Evolutionary conservation across 2,329 filamentous ascomycete genomes (phyloP), one percentile per base, ranked within the genome.

Genomic region (Corinectria fuckeliana): DNA sequence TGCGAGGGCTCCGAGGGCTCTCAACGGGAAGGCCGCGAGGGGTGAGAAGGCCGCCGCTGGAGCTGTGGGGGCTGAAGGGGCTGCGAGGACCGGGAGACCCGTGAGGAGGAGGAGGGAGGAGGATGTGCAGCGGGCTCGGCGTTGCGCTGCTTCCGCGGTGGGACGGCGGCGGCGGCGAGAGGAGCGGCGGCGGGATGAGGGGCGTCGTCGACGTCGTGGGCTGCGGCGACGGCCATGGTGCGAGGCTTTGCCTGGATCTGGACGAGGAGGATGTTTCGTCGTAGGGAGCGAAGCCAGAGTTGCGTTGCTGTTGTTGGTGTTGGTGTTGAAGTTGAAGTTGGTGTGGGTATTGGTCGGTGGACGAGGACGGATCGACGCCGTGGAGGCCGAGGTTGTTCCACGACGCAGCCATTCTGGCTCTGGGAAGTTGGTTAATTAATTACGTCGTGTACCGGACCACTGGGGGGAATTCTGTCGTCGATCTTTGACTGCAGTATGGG

Each of bases 111-210:
- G n/a, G n/a, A n/a, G n/a, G 60, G 53, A 16, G 60, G 25, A 18
- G 55, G 16, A 63, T 61, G 11, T 58, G 39, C 6, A 59, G 51
- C 28, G 56, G 57, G 1, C 64, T 64, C 25, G 66, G 59, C 5
- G 62, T 44, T 16, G 18, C 16, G 50, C 34, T 49, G 45, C 14
- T 55, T 9, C 57, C 50, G 61, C 53, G 38, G 49, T 62, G 63
- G 6, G 62, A 65, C 2, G 54, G 60, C 10, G 61, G 38, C 16
- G 68, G 68, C n/a, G 68, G 68, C 11, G 68, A 69, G 28, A 70
- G 65, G 14, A 70, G 60, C 14, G 66, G 66, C 3, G 55, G 58
- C 6, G 63, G 50, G 45, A 64, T 21, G n/a, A 65, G 34, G 16
- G 59, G 56, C 4, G 65, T 61, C 18, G 64, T 67, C 10, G 69